Percentiles rank a stretch among this genome's conserved stretches.
These are phyloP conservation scores for Aspergillus asperescens DNA, from an alignment of 495 filamentous ascomycete genomes.

Conservation along the genomic window DNA sequence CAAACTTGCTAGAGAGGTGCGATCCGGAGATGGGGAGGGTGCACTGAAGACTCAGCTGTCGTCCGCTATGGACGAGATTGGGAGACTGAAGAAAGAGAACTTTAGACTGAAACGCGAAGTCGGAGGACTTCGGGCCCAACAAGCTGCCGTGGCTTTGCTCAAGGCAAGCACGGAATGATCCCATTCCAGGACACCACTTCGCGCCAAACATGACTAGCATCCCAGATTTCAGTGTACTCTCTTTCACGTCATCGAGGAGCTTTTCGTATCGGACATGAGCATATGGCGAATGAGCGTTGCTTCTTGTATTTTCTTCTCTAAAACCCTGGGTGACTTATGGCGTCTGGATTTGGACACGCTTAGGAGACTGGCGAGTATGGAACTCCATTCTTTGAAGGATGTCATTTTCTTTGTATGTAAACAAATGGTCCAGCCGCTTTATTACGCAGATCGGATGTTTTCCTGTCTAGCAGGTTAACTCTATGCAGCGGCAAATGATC, in stretches of 20 bases:
- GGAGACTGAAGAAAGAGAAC: conserved; percentile 75
- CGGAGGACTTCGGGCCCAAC: conserved; percentile 42
- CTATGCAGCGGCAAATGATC: conserved; percentile 7
- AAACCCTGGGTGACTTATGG: conserved; percentile 4
- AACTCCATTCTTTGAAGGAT: not conserved
- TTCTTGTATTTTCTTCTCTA: conserved; percentile 11
- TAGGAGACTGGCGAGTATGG: not conserved
- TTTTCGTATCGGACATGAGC: conserved; percentile 22
- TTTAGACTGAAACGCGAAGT: conserved; percentile 56
- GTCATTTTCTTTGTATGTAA: not conserved
- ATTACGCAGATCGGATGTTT: not conserved
- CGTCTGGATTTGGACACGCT: conserved; percentile 10
- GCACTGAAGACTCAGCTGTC: conserved; percentile 63
- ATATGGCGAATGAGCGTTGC: conserved; percentile 15
- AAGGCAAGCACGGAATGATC: conserved; percentile 30
- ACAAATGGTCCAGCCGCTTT: not conserved
- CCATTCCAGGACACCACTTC: not conserved
- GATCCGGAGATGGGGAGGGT: conserved; percentile 66
- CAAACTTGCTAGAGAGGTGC: conserved; percentile 72
- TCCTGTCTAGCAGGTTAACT: not conserved
- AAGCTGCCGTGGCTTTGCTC: conserved; percentile 37
- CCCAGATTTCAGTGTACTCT: not conserved
- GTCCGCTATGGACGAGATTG: conserved; percentile 63
- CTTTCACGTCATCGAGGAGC: conserved; percentile 10
- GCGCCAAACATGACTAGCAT: too few relatives aligned